These are phyloP conservation scores for Penicillium paradoxum DNA, from an alignment of 495 filamentous ascomycete species.

Conservation along the genomic window DNA sequence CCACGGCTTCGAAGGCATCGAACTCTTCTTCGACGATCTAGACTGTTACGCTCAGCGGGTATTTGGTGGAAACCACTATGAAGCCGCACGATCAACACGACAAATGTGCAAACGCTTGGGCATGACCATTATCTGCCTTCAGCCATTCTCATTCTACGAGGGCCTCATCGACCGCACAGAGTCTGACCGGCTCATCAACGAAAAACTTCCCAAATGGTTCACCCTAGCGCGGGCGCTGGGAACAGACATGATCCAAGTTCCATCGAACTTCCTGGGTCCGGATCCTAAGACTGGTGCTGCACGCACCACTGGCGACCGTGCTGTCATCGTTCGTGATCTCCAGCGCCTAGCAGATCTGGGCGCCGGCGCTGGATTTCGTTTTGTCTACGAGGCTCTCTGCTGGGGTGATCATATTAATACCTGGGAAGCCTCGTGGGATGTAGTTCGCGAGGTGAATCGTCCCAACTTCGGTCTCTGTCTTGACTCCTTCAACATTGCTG, in stretches of 20 bases:
- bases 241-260: conserved; percentile 70
- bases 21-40: conserved; percentile 79
- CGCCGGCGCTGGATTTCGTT: conserved; percentile 47
- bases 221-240: conserved; percentile 55
- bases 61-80: conserved; percentile 43
- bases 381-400: conserved; percentile 72
- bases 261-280: conserved; percentile 62
- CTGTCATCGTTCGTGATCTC: conserved; percentile 61
- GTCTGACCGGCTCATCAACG: conserved; percentile 49
- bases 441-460: conserved; percentile 60
- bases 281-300: conserved; percentile 33
- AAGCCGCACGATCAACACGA: conserved; percentile 54
- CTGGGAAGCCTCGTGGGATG: conserved; percentile 69
- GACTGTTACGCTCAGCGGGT: conserved; percentile 57
- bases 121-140: conserved; percentile 64
- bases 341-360: conserved; percentile 63
- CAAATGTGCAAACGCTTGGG: conserved; percentile 52
- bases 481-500: conserved; percentile 79
- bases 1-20: conserved; percentile 66
- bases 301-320: conserved; percentile 49
- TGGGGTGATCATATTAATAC: conserved; percentile 70
- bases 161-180: conserved; percentile 61
- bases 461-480: conserved; percentile 75
- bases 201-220: conserved; percentile 68
- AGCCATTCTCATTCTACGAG: conserved; percentile 78